Evolutionary conservation across 2,329 filamentous ascomycete genomes (phyloP), one percentile per base, ranked within the genome.

Genomic region (Graphiopsis chlorocephala): DNA sequence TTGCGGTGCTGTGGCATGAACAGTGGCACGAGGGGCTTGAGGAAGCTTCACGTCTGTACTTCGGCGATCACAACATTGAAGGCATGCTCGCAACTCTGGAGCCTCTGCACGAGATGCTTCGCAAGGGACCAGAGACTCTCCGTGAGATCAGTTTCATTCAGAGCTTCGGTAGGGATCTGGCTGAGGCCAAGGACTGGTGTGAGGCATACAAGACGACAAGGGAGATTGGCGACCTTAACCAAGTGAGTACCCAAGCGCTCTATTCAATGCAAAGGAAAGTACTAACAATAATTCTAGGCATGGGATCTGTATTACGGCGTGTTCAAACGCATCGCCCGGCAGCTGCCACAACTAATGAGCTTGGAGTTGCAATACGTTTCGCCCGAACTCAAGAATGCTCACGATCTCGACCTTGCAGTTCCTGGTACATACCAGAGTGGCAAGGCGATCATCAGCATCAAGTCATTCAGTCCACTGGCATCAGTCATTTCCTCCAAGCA

Each of bases 301-400:
- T 99, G 95, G 95, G 96, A 99, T 78, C 86, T 99, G 15, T 99
- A 99, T 79, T 99, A 99, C 78, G 93, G 96, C 70, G 95, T 98
- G 0, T 99, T 99, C 87, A 88, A 93, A 67, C 91, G 96, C 75
- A 98, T 99, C 75, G 91, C 90, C 56, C 87, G 94, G 67, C 96
- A 99, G 78, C 81, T 99, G 56, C 93, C 93, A 3, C 95, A 98
- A 72, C 86, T 99, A 69, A 96, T 93, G 71, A 92, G 89, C 62
- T 85, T 99, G 48, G 96, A 99, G 78, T 83, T 99, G 71, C 92
- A 96, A 68, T 99, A 99, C 77, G 96, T 97, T 72, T 99, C 94
- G 20, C 96, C 96, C 3, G 95, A 94, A 76, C 85, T 99, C 53
- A 90, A 97, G 70, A 87, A 89, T 65, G 91, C 92, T 52, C 88